Evolutionary conservation across 192 early-diverging fungal genomes (phyloP).

Genomic region (Podochytrium sp.): DNA sequence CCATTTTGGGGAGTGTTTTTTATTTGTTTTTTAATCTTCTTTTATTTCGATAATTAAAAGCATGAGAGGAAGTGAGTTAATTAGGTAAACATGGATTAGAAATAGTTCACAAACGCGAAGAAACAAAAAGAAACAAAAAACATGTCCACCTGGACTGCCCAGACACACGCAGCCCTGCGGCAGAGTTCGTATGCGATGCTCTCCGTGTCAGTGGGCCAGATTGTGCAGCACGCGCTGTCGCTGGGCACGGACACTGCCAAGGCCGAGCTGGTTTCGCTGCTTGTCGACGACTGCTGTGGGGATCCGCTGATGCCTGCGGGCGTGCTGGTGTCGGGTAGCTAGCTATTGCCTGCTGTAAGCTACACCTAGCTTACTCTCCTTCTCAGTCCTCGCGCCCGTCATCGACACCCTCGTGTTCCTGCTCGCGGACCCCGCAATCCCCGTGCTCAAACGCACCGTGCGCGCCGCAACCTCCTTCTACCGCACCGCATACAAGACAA

Average conservation of each 20-base stretch:
- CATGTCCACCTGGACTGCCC: neutral
- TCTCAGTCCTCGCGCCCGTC: constrained; percentile 6
- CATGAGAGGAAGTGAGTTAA: too few relatives aligned
- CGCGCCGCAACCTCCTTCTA: neutral
- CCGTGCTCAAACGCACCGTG: constrained; percentile 9
- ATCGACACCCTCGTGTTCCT: constrained; percentile 24
- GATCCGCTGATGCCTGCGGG: constrained; percentile 11
- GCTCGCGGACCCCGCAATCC: neutral
- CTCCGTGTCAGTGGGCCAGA: neutral
- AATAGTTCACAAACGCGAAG: neutral
- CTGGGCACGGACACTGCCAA: neutral
- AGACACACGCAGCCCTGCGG: constrained; percentile 3
- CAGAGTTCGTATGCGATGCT: constrained; percentile 11
- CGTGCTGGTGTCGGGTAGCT: constrained; percentile 8
- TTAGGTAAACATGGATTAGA: too few relatives aligned
- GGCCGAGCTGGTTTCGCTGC: neutral
- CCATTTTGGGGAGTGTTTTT: neutral
- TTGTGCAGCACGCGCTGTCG: constrained; percentile 24
- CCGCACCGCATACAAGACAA: constrained; percentile 4
- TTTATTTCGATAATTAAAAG: too few relatives aligned
- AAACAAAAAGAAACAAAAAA: neutral
- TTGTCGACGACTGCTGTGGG: neutral
- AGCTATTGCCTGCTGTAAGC: neutral
- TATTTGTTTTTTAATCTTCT: too few relatives aligned
- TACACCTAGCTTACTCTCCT: neutral